phyloP scores from a whole-genome alignment of 495 filamentous ascomycete species.

The Cenococcum geophilum region DNA sequence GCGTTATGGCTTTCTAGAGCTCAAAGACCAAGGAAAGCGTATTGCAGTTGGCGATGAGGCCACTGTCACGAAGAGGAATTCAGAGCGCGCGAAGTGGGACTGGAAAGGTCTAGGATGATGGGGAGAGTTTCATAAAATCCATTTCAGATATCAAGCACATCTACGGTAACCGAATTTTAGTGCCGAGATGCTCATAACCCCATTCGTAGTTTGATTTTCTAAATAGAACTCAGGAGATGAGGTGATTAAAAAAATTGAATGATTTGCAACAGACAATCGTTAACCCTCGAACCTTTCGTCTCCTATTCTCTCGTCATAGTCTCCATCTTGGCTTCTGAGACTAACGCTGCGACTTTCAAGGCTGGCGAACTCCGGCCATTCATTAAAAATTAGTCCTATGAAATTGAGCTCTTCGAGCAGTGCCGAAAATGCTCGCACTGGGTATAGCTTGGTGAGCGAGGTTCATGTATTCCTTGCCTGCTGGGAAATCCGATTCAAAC shows the following conservation, averaged over 20 bases:
- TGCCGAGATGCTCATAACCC: no score
- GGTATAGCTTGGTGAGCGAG: background rate
- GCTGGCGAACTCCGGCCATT: background rate
- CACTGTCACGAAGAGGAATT: constrained; percentile 50
- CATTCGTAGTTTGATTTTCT: no score
- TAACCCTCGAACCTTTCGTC: no score
- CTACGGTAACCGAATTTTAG: background rate
- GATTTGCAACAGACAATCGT: no score
- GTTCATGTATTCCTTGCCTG: background rate
- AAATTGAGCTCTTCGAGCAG: constrained; percentile 1
- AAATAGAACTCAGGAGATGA: no score
- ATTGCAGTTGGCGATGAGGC: constrained; percentile 69
- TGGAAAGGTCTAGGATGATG: background rate
- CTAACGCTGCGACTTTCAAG: background rate
- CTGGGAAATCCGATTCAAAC: no score
- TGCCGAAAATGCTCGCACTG: background rate
- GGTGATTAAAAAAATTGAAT: no score
- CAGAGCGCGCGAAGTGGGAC: constrained; percentile 53
- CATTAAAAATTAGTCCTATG: background rate
- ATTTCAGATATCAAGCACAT: background rate
- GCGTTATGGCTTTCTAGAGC: constrained; percentile 63
- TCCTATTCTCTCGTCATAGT: background rate
- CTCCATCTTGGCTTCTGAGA: background rate
- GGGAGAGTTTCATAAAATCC: background rate
- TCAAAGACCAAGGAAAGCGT: constrained; percentile 30